Base-by-base conservation (phyloP, 768 basidiomycete species). In the Daedaleopsis sinensis region DNA sequence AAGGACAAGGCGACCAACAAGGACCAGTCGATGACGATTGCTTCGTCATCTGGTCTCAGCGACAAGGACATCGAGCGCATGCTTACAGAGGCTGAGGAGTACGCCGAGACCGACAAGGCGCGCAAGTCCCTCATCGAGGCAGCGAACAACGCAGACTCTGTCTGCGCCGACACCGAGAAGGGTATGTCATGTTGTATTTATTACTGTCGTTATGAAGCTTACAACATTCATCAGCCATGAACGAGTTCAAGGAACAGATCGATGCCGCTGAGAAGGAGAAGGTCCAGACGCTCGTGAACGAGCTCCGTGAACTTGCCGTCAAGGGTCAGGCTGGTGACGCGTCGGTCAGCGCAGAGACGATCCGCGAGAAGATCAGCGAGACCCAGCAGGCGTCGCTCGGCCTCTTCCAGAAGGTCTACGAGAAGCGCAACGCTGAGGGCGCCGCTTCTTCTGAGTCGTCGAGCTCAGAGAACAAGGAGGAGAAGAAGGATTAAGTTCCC, bases 21-120 rank as follows among this genome's bases (percentile, higher is more conserved):
- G 82, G 91, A 94, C 70, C 93, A 94, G 71, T 94, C 92, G 0
- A 94, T 94, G 93, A 98, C 97, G 51, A 96, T 98, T 65, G 94
- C 96, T 5, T 97, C 96, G 5, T 97, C 94, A 12, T 98, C 96
- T 3, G 96, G 97, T 73, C 87, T 99, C 55, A 91, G 84, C 65
- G 95, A 98, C 79, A 91, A 90, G 79, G 96, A 99, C 70, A 98
- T 98, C 62, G 94, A 97, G 80, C 87, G 87, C 71, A 99, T 99
- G 97, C 89, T 99, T 52, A 76, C 88, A 2, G 96, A 98, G 68
- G 89, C 96, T 55, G 97, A 99, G 79, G 82, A 93, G 73, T 96
- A 86, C 70, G 94, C 96, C 39, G 97, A 98, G 80, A 76, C 87
- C 10, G 97, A 99, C 79, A 96, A 96, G 81, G 82, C 82, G 51